Evolutionary conservation across 2,329 filamentous ascomycete genomes (phyloP).

Genomic region (Xylaria sp.): DNA sequence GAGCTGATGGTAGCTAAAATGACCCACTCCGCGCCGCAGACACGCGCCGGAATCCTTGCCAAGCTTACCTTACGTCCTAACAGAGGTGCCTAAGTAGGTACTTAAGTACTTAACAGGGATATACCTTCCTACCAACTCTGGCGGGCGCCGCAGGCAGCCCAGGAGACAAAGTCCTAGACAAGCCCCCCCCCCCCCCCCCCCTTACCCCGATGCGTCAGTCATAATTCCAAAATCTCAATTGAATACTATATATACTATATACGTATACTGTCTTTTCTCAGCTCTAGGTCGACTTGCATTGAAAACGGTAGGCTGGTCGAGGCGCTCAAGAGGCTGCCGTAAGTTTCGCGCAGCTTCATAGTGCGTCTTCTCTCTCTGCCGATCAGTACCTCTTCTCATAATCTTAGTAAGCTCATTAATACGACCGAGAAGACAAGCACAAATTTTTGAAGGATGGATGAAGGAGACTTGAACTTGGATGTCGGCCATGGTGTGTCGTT

Average conservation of each 20-base stretch:
- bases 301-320: neutral
- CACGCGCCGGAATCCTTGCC: neutral
- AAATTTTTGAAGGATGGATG: conserved; percentile 38
- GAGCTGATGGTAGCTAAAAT: neutral
- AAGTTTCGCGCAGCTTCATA: neutral
- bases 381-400: neutral
- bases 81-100: no score
- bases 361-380: neutral
- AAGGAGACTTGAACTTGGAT: conserved; percentile 27
- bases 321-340: neutral
- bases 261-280: no score
- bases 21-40: neutral
- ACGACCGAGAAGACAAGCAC: neutral
- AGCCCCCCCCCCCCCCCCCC: no score
- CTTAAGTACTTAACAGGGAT: no score
- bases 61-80: neutral
- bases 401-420: conserved; percentile 34
- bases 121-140: no score
- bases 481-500: conserved; percentile 30
- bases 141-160: no score
- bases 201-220: no score
- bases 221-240: no score
- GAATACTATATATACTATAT: no score
- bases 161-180: no score
- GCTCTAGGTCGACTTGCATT: neutral